Percentiles rank a stretch among this genome's conserved stretches.
Evolutionary conservation across 2,329 filamentous ascomycete genomes (phyloP).

Genomic region (Chrysosporium keratinophilum): DNA sequence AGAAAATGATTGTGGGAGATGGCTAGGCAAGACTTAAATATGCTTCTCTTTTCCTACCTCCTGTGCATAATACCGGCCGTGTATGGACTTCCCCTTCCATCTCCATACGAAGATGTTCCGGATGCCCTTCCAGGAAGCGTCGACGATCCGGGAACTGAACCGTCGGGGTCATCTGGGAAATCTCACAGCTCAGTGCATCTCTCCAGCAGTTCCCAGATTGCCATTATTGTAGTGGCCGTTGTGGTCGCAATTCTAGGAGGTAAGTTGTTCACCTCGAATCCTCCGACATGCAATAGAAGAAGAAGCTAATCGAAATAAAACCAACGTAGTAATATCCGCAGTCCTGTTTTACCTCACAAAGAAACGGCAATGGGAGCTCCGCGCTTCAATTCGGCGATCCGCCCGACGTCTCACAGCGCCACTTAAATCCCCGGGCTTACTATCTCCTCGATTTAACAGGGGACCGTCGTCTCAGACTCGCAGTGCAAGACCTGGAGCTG

Average conservation of each 20-base stretch:
- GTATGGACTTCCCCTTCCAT: not conserved
- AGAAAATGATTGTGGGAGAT: not conserved
- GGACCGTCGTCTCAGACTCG: not conserved
- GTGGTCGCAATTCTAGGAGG: conserved; percentile 58
- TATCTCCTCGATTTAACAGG: conserved; percentile 1
- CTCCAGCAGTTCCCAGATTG: conserved; percentile 59
- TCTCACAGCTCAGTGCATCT: conserved; percentile 51
- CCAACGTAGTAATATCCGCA: conserved; percentile 48
- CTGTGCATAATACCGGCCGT: not conserved
- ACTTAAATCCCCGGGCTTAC: conserved; percentile 10
- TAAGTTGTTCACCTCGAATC: conserved; percentile 35
- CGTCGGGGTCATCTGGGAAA: conserved; percentile 55
- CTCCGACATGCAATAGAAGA: not conserved
- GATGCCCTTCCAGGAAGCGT: conserved; percentile 12
- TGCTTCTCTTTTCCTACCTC: not conserved
- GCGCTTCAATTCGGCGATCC: conserved; percentile 60
- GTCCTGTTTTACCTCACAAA: conserved; percentile 70
- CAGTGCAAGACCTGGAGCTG: not conserved
- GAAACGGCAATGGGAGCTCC: conserved; percentile 73
- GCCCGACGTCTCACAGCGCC: conserved; percentile 36
- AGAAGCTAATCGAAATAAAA: conserved; percentile 5
- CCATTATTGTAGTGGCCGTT: conserved; percentile 63
- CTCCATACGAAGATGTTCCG: not conserved
- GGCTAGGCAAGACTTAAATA: not conserved
- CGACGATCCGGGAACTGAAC: conserved; percentile 32